Evolutionary conservation across 441 rosid genomes (phyloP).

Genomic region (Gossypium trilobum): DNA sequence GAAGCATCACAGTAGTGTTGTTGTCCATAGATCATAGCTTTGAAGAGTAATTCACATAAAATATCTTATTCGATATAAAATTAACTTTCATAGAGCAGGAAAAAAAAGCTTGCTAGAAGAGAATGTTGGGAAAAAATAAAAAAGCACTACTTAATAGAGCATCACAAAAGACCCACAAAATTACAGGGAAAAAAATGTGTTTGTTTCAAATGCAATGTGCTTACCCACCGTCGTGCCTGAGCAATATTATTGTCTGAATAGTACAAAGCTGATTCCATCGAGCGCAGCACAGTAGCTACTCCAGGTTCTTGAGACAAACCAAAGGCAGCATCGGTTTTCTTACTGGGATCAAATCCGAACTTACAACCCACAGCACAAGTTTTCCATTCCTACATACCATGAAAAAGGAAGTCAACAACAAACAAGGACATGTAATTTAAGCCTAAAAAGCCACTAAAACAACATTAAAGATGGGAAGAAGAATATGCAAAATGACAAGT

Average conservation of each 20-base stretch:
- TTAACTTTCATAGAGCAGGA: neutral
- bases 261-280: slow-evolving; percentile 83
- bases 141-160: neutral
- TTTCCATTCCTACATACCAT: slow-evolving; percentile 41
- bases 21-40: neutral
- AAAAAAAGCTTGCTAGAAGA: too few species aligned
- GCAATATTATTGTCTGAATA: slow-evolving; percentile 53
- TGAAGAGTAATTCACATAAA: slow-evolving; percentile 1
- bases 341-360: slow-evolving; percentile 31
- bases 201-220: slow-evolving; percentile 29
- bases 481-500: neutral
- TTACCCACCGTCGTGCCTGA: slow-evolving; percentile 94
- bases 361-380: slow-evolving; percentile 60
- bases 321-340: slow-evolving; percentile 58
- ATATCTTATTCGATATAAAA: neutral
- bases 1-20: neutral
- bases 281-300: slow-evolving; percentile 45
- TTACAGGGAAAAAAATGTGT: neutral
- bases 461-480: slow-evolving; percentile 1
- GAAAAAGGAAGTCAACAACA: neutral
- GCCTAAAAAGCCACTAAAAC: neutral
- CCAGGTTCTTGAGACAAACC: slow-evolving; percentile 34
- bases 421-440: neutral
- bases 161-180: neutral
- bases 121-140: neutral